A percentile compares a stretch with the other conserved stretches of the same genome.
Conservation (phyloP, 2,329 filamentous ascomycete genomes). For the Fusarium sp. region DNA sequence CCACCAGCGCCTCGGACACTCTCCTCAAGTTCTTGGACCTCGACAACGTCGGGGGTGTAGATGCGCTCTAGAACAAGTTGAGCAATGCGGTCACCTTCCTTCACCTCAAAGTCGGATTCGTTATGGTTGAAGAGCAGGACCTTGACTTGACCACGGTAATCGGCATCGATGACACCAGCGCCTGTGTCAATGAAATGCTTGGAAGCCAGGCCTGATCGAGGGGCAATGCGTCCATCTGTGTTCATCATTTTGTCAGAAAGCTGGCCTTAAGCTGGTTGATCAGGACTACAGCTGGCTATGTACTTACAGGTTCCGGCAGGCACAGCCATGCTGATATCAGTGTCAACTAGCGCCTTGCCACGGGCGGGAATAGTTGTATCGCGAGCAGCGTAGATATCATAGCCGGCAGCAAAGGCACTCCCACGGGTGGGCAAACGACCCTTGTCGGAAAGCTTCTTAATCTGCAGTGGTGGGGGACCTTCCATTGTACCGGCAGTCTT, state of each 20-base stretch:
- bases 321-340: constrained; percentile 90
- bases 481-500: constrained; percentile 66
- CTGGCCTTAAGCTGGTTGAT: background rate
- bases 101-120: constrained; percentile 82
- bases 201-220: constrained; percentile 86
- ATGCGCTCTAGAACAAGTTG: constrained; percentile 96
- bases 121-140: constrained; percentile 94
- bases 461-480: constrained; percentile 71
- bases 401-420: constrained; percentile 89
- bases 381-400: constrained; percentile 87
- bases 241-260: background rate
- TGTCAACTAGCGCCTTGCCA: constrained; percentile 88
- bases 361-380: constrained; percentile 80
- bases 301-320: constrained; percentile 86
- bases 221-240: constrained; percentile 86
- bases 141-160: constrained; percentile 94
- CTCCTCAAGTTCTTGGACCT: constrained; percentile 87
- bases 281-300: background rate
- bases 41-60: constrained; percentile 89
- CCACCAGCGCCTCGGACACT: constrained; percentile 91
- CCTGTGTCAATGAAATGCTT: constrained; percentile 98
- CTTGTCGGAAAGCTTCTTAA: constrained; percentile 86
- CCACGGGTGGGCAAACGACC: constrained; percentile 89
- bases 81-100: constrained; percentile 88
- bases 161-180: constrained; percentile 96